Evolutionary conservation across 257 asterid species (phyloP).

Genomic region (Ilex asprella): DNA sequence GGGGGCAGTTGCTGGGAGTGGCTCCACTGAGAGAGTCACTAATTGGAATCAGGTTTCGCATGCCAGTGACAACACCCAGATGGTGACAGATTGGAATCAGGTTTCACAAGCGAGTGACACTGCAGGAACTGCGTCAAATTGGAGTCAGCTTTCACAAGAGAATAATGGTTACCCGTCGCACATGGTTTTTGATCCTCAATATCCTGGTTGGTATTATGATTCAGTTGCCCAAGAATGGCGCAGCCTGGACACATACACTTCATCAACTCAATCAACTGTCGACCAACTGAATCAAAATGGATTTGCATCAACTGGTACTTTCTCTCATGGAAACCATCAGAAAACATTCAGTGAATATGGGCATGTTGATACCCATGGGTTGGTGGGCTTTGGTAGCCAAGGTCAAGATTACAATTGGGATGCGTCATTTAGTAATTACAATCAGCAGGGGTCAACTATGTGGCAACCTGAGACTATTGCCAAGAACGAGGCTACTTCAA

Average conservation of each 20-base stretch:
- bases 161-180: conserved; percentile 69
- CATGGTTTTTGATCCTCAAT: conserved; percentile 88
- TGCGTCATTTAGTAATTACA: conserved; percentile 35
- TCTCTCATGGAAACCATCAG: conserved; percentile 30
- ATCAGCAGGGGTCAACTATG: conserved; percentile 30
- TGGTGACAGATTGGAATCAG: conserved; percentile 12
- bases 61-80: background rate
- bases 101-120: conserved; percentile 18
- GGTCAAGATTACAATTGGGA: conserved; percentile 40
- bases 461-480: conserved; percentile 43
- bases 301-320: conserved; percentile 24
- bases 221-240: conserved; percentile 66
- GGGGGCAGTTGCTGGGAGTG: conserved; percentile 19
- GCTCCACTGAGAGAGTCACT: background rate
- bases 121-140: conserved; percentile 26
- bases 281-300: conserved; percentile 25
- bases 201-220: conserved; percentile 93
- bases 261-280: conserved; percentile 39
- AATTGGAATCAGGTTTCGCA: conserved; percentile 12
- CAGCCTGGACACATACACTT: conserved; percentile 46
- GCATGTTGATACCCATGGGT: background rate
- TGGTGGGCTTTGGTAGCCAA: conserved; percentile 30
- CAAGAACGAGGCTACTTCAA: conserved; percentile 26
- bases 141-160: conserved; percentile 50
- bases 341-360: conserved; percentile 9